Base-by-base conservation (phyloP, 306 rosid genomes). In the Nissolia schottii region DNA sequence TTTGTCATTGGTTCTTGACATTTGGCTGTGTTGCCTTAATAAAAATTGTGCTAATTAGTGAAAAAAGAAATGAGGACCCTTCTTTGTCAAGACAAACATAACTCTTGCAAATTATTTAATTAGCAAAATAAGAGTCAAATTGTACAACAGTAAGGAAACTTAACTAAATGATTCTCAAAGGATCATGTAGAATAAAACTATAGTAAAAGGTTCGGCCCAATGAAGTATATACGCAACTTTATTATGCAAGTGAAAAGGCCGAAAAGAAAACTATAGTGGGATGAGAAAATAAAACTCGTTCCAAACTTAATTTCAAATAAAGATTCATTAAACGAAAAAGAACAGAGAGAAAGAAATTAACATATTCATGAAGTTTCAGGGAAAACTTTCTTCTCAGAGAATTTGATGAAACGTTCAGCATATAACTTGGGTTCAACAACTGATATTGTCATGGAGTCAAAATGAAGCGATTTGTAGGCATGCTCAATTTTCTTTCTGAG, bases 361-460 rank as follows among this genome's bases (percentile, higher is more conserved):
- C 37, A 6, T 13, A 6, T 13, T 84, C 81, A 89, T 0, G 77
- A 85, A 6, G 34, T 18, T 22, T 62, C 72, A 0, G 89, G 96
- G 73, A 92, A 92, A 79, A 88, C 84, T 53, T 45, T 64, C 0
- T 72, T 73, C 73, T 83, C 81, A 85, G 87, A 70, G 89, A 83
- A 92, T 40, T 73, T 77, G 80, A 77, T 53, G 85, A 92, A 92
- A 78, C 98, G 96, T 10, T 74, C 4, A 5, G 89, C 89, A 28
- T 92, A 92, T 45, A 82, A 24, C 69, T 72, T 70, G 2, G 98
- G 96, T 34, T 92, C 95, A 50, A 86, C 87, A 0, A 79, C 95
- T 22, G 98, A 92, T 51, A 92, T 82, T 6, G 90, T 28, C 13
- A 14, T 16, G 27, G 98, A 89, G 43, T 90, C 86, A 37, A 64